Conservation (phyloP, 2,329 filamentous ascomycete species). For the Volutella citrinella region DNA sequence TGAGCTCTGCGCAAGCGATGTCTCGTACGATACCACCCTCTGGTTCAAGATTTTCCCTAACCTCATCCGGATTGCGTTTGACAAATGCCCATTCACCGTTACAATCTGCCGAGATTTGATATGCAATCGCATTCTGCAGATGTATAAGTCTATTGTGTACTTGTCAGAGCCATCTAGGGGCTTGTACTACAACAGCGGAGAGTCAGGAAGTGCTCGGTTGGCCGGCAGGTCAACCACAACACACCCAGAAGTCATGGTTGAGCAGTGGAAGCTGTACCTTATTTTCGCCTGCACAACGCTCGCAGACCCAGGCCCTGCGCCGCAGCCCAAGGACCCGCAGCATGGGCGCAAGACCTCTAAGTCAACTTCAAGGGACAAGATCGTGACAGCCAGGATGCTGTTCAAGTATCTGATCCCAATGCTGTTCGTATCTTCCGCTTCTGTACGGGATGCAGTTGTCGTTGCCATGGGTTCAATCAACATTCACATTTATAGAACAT, state of each 20-base stretch:
- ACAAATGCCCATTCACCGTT: conserved; percentile 87
- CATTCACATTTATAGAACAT: conserved; percentile 83
- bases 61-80: conserved; percentile 83
- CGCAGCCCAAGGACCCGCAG: conserved; percentile 54
- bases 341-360: conserved; percentile 81
- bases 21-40: conserved; percentile 88
- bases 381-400: conserved; percentile 81
- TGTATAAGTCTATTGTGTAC: conserved; percentile 80
- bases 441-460: conserved; percentile 87
- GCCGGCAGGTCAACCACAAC: conserved; percentile 60
- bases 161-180: conserved; percentile 72
- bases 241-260: conserved; percentile 82
- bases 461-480: conserved; percentile 93
- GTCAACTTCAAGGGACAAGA: conserved; percentile 65
- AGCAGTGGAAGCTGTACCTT: conserved; percentile 97
- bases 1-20: conserved; percentile 91
- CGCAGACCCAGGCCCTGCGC: conserved; percentile 70
- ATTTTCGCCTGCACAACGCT: conserved; percentile 97
- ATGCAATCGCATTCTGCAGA: conserved; percentile 86
- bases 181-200: conserved; percentile 60
- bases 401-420: conserved; percentile 92
- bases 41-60: conserved; percentile 99
- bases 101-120: conserved; percentile 88
- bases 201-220: conserved; percentile 52
- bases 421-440: conserved; percentile 72